These are phyloP conservation scores for Clarireedia monteithiana DNA, from an alignment of 2,329 filamentous ascomycete genomes.

Conservation along the genomic window DNA sequence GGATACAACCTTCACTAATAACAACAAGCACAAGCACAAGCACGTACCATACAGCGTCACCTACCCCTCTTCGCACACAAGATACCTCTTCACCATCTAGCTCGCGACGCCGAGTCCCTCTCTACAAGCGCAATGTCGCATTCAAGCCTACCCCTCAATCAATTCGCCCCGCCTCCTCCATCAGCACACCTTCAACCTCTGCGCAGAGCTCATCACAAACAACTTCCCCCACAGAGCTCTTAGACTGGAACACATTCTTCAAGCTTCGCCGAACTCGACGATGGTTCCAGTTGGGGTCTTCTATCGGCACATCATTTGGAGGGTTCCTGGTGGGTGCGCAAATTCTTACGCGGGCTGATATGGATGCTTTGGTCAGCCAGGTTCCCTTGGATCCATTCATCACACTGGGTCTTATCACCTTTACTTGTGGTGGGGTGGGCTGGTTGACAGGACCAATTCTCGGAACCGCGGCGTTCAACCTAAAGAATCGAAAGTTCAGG, in stretches of 20 bases:
- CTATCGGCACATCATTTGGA: conserved; percentile 54
- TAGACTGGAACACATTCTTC: conserved; percentile 92
- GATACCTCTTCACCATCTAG: conserved; percentile 9
- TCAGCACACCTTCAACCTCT: conserved; percentile 12
- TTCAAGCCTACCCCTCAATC: conserved; percentile 15
- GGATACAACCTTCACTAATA: conserved; percentile 25
- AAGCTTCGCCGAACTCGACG: conserved; percentile 78
- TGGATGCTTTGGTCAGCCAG: conserved; percentile 62
- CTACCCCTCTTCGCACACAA: conserved; percentile 16
- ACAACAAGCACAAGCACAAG: conserved; percentile 18
- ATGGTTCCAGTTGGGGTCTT: conserved; percentile 74
- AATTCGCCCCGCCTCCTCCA: conserved; percentile 16
- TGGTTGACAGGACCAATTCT: conserved; percentile 83
- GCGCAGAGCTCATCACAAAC: conserved; percentile 8
- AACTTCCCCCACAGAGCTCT: conserved; percentile 11
- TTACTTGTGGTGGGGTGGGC: conserved; percentile 69
- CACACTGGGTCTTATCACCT: conserved; percentile 71
- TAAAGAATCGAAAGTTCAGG: conserved; percentile 64
- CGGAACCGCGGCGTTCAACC: conserved; percentile 72
- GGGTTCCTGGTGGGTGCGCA: conserved; percentile 56
- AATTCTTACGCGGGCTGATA: conserved; percentile 61
- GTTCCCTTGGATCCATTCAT: conserved; percentile 84
- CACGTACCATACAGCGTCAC: conserved; percentile 19
- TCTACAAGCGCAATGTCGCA: conserved; percentile 24
- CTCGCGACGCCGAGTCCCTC: conserved; percentile 17